Base-by-base conservation (phyloP, 805 yeast genomes). In the Ogataea chonburiensis region DNA sequence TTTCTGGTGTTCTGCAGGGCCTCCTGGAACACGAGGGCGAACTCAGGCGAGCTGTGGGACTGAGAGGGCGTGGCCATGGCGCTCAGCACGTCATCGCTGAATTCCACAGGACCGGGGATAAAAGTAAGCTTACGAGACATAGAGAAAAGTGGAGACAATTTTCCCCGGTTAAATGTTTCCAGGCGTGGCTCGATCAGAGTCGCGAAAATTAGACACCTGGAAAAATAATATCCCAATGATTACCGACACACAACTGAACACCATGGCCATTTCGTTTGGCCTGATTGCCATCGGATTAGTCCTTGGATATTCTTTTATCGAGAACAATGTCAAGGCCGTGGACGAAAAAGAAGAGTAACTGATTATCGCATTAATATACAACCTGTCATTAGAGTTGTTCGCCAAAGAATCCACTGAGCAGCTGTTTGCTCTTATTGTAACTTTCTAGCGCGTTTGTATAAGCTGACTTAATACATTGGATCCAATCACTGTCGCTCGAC, bases 1-100 rank as follows among this genome's bases (percentile, higher is more conserved):
- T 68, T 71, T 52, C 97, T 76, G 50, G 86, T 71, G 59, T 79
- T 76, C 52, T 70, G 61, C 54, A 91, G 71, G 11, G 75, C 82
- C 13, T 72, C 60, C 58, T 81, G 84, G 68, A 89, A 89, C 20
- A 82, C 78, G 17, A 70, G 64, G 43, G 83, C 74, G 53, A 91
- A 91, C 48, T 83, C 88, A 7, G 91, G 88, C 8, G 89, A 77
- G 25, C 95, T 86, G 63, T 89, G 97, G n/a, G 95, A 81, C 52
- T 84, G 78, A 3, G 95, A 79, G 24, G 89, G 93, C 25, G 84
- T 79, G 24, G 86, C 68, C 82, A 83, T 81, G 26, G 96, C 94
- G 22, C 67, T 64, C 52, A 84, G 75, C 31, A 89, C 97, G 33
- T 68, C 73, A 47, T 84, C 86, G 32, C 88, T 79, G 63, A 91